Conservation (phyloP, 108 stramenopile genomes). For the Cylindrotheca fusiformis region DNA sequence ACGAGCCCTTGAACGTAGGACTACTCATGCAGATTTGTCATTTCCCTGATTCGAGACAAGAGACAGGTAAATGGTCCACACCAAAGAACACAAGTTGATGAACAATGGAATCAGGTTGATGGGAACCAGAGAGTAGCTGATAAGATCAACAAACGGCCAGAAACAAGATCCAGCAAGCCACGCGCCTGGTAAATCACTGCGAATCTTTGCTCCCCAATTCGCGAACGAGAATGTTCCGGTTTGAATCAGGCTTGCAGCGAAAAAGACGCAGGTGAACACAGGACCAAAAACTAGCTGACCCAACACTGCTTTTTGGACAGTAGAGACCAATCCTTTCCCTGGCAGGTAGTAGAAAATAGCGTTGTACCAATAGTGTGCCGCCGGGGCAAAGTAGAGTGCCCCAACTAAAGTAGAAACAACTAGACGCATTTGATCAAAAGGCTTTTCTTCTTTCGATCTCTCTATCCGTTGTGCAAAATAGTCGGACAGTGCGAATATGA, state of each 20-base stretch:
- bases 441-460: slow-evolving; percentile 10
- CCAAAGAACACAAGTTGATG: slow-evolving; percentile 72
- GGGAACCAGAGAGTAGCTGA: slow-evolving; percentile 69
- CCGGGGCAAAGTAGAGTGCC: slow-evolving; percentile 81
- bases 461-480: slow-evolving; percentile 74
- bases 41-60: slow-evolving; percentile 55
- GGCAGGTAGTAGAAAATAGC: slow-evolving; percentile 62
- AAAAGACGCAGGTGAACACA: slow-evolving; percentile 82
- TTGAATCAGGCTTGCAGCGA: slow-evolving; percentile 65
- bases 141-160: slow-evolving; percentile 89
- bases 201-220: slow-evolving; percentile 65
- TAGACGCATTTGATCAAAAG: slow-evolving; percentile 44
- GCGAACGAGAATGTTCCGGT: slow-evolving; percentile 50
- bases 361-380: slow-evolving; percentile 84
- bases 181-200: slow-evolving; percentile 68
- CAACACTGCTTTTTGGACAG: slow-evolving; percentile 74
- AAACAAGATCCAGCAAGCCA: slow-evolving; percentile 77
- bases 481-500: slow-evolving; percentile 74
- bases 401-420: slow-evolving; percentile 60
- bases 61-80: slow-evolving; percentile 89
- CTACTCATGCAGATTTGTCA: too few relatives aligned
- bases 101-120: slow-evolving; percentile 78
- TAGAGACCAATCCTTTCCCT: slow-evolving; percentile 55
- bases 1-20: too few relatives aligned
- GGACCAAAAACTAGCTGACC: slow-evolving; percentile 90